Evolutionary conservation across 1,284 basidiomycete genomes (phyloP).

Genomic region (Cutaneotrichosporon sp.): DNA sequence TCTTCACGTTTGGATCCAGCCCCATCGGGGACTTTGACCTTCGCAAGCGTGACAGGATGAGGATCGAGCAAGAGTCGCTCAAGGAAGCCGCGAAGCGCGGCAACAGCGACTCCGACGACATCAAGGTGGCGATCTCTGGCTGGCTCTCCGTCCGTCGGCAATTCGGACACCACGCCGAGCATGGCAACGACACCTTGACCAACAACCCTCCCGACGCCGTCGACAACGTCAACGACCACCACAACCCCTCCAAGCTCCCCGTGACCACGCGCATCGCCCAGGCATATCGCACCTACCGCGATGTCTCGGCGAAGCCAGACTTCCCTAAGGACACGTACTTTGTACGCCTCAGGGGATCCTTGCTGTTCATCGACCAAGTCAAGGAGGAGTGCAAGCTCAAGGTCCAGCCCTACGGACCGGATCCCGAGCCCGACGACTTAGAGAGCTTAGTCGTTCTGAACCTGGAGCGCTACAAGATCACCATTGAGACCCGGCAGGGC

Average conservation of each 20-base stretch:
- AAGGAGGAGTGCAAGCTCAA: slow-evolving; percentile 65
- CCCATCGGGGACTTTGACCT: slow-evolving; percentile 65
- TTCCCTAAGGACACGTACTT: slow-evolving; percentile 87
- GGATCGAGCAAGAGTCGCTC: slow-evolving; percentile 26
- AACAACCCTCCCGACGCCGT: slow-evolving; percentile 18
- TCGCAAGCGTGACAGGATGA: slow-evolving; percentile 54
- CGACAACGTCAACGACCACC: slow-evolving; percentile 16
- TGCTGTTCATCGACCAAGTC: slow-evolving; percentile 80
- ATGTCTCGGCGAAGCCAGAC: slow-evolving; percentile 57
- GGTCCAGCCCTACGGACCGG: slow-evolving; percentile 58
- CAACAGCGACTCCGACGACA: slow-evolving; percentile 25
- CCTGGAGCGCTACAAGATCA: slow-evolving; percentile 68
- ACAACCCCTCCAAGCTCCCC: slow-evolving; percentile 64
- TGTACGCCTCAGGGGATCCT: slow-evolving; percentile 80
- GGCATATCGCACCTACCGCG: slow-evolving; percentile 13
- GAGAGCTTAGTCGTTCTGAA: slow-evolving; percentile 58
- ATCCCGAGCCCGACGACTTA: not conserved
- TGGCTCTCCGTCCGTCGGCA: slow-evolving; percentile 84
- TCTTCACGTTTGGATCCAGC: slow-evolving; percentile 67
- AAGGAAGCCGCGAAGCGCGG: slow-evolving; percentile 14
- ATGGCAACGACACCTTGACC: not conserved
- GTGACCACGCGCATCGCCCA: slow-evolving; percentile 16
- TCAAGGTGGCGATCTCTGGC: slow-evolving; percentile 52
- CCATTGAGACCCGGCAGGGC: slow-evolving; percentile 67
- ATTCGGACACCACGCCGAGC: slow-evolving; percentile 62